Conservation (phyloP, 2,329 filamentous ascomycete species). For the Gnomoniopsis smithogilvyi region DNA sequence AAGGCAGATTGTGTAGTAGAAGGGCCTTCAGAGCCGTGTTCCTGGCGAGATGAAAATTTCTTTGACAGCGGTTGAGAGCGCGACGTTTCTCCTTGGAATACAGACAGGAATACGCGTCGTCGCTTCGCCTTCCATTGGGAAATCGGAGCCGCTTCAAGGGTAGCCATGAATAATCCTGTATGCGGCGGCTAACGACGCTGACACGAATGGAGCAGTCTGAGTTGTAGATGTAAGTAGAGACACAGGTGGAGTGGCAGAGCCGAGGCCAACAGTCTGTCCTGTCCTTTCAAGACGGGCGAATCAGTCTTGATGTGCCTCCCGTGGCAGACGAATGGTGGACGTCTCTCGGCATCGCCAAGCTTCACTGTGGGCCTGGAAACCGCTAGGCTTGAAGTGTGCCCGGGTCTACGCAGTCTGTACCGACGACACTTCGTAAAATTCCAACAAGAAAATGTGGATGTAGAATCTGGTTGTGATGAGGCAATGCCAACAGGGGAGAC, state of each 20-base stretch:
- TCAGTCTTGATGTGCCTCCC: neutral
- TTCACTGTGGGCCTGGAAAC: no score
- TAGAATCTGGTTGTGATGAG: no score
- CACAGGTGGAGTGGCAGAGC: neutral
- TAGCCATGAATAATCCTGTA: slow-evolving; percentile 5
- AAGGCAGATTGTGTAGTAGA: slow-evolving; percentile 8
- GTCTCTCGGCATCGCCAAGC: neutral
- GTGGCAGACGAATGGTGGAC: neutral
- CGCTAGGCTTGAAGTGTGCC: no score
- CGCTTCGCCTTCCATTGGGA: slow-evolving; percentile 45
- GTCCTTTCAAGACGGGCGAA: neutral
- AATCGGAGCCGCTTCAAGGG: slow-evolving; percentile 16
- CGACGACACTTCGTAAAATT: no score
- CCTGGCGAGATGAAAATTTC: slow-evolving; percentile 30
- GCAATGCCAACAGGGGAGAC: no score
- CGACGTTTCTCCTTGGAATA: slow-evolving; percentile 51
- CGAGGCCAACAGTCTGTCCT: neutral
- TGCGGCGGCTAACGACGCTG: neutral
- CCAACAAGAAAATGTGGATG: no score
- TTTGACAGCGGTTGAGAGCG: slow-evolving; percentile 36
- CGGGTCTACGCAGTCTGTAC: no score
- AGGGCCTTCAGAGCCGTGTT: slow-evolving; percentile 36
- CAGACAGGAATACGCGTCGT: slow-evolving; percentile 50
- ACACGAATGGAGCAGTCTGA: neutral
- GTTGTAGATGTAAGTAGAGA: neutral